Conservation (phyloP, 2,329 filamentous ascomycete species). For the Penicillium griseofulvum region DNA sequence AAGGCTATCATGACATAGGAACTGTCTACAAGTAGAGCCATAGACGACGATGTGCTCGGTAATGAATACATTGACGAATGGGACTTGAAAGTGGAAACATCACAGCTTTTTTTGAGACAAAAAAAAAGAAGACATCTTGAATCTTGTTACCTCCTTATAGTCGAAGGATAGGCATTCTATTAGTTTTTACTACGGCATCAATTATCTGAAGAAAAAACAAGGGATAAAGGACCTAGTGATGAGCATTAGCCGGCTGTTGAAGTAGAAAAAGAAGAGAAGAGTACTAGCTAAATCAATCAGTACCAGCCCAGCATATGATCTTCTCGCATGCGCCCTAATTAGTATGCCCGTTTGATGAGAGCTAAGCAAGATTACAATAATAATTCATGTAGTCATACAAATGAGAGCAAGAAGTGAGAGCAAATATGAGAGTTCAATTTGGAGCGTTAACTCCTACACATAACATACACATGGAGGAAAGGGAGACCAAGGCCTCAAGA, state of each 20-base stretch:
- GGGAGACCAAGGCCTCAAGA: not conserved
- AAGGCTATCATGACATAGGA: too few species aligned
- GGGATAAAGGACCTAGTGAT: too few species aligned
- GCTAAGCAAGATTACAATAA: not conserved
- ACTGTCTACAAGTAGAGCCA: too few species aligned
- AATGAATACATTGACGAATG: too few species aligned
- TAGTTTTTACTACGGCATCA: not conserved
- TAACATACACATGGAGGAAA: not conserved
- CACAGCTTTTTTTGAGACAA: too few species aligned
- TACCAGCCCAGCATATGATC: not conserved
- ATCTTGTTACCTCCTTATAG: not conserved
- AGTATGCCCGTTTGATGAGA: not conserved
- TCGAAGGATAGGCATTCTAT: not conserved
- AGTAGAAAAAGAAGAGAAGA: not conserved
- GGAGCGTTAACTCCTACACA: not conserved
- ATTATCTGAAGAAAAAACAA: not conserved
- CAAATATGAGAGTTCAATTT: not conserved
- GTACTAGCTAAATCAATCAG: not conserved
- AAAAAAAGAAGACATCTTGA: not conserved
- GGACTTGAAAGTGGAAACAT: too few species aligned
- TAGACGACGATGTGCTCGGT: too few species aligned
- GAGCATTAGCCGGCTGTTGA: not conserved
- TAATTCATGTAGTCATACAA: not conserved
- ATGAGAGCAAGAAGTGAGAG: not conserved
- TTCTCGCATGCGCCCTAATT: not conserved